phyloP scores from a whole-genome alignment of 2,329 filamentous ascomycete species.

The Didymellaceae sp. region DNA sequence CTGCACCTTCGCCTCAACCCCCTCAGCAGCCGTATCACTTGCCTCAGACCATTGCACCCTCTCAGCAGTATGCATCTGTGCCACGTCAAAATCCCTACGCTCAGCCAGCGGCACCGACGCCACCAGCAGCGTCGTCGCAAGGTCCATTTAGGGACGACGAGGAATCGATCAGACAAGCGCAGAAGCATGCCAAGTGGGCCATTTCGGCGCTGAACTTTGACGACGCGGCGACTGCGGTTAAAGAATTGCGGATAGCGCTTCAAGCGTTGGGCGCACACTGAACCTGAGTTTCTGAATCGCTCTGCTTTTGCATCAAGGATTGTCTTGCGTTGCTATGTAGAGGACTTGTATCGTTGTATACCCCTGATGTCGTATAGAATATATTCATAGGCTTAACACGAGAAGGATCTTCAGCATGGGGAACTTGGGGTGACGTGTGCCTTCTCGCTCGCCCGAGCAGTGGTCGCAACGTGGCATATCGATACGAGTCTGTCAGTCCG shows the following conservation, averaged over 20 bases:
- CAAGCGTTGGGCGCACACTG: constrained; percentile 69
- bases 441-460: constrained; percentile 15
- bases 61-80: constrained; percentile 21
- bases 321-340: background rate
- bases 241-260: constrained; percentile 80
- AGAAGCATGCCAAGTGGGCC: constrained; percentile 97
- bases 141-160: constrained; percentile 68
- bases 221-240: constrained; percentile 87
- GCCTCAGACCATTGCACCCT: constrained; percentile 13
- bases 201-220: constrained; percentile 97
- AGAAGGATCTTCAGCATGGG: constrained; percentile 13
- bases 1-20: constrained; percentile 16
- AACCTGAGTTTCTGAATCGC: background rate
- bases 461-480: constrained; percentile 12
- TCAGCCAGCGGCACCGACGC: constrained; percentile 25
- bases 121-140: constrained; percentile 27
- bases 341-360: constrained; percentile 13
- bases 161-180: constrained; percentile 74
- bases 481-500: constrained; percentile 2
- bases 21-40: constrained; percentile 18
- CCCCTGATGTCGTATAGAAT: constrained; percentile 21
- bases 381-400: constrained; percentile 17
- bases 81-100: constrained; percentile 27
- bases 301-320: constrained; percentile 1
- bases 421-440: constrained; percentile 15